Percentiles rank a stretch among this genome's conserved stretches.
phyloP scores from a whole-genome alignment of 768 basidiomycete species.

The Tephrocybe sp. region DNA sequence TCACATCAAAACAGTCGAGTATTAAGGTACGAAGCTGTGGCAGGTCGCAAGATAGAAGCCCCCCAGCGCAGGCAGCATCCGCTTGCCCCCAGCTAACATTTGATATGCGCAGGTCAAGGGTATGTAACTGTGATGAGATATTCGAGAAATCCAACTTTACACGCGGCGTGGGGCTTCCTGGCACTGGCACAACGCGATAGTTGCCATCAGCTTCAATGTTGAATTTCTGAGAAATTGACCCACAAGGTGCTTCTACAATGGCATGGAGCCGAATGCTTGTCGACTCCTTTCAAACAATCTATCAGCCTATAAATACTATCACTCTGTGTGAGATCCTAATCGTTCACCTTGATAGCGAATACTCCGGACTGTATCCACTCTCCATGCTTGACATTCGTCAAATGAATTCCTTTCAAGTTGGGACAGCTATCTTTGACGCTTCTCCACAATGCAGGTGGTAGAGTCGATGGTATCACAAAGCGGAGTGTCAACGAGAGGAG shows the following conservation, averaged over 20 bases:
- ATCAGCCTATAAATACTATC: not conserved
- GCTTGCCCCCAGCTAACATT: not conserved
- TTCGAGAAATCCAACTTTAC: not conserved
- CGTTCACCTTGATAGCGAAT: constrained; percentile 3
- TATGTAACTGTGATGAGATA: not conserved
- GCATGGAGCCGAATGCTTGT: not conserved
- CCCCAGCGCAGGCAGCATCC: not conserved
- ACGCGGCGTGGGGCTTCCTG: not conserved
- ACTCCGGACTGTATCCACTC: constrained; percentile 5
- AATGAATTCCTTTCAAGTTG: not conserved
- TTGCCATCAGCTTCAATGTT: not conserved
- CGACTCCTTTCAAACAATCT: not conserved
- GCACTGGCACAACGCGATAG: not conserved
- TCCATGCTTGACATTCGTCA: not conserved
- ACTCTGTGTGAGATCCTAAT: not conserved
- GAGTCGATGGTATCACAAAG: not conserved
- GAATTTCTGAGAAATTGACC: not conserved
- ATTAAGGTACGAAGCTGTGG: constrained; percentile 3
- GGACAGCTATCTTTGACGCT: constrained; percentile 1
- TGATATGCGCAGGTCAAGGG: too few species aligned
- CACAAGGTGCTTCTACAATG: not conserved
- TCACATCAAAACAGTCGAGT: not conserved
- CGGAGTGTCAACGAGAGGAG: not conserved
- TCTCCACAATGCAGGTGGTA: not conserved
- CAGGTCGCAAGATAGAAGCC: not conserved